These are phyloP conservation scores for Cucurbita maxima DNA, from an alignment of 306 rosid genomes.

Conservation along the genomic window DNA sequence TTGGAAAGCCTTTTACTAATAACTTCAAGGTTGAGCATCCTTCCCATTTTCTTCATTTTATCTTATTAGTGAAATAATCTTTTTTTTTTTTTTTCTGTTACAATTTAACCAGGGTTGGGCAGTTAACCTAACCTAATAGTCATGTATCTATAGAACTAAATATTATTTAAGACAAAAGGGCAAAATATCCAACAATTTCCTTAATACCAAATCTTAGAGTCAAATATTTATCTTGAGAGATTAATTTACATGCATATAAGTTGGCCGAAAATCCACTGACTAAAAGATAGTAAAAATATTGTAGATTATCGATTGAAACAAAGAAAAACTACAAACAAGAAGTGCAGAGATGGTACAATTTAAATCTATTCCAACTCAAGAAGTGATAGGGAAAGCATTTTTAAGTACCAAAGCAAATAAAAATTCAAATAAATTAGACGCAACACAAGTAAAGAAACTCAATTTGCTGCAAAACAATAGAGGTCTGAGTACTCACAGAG, in stretches of 20 bases:
- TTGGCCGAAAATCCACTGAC: not conserved
- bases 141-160: too few species aligned
- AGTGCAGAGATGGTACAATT: not conserved
- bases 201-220: too few species aligned
- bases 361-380: not conserved
- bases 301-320: not conserved
- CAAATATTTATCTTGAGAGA: too few species aligned
- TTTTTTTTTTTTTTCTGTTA: too few species aligned
- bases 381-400: not conserved
- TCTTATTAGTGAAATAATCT: too few species aligned
- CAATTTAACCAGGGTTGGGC: too few species aligned
- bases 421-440: not conserved
- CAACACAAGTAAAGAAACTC: not conserved
- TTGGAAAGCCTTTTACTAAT: too few species aligned
- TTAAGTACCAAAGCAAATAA: not conserved
- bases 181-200: too few species aligned
- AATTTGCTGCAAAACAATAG: not conserved
- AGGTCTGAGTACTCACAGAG: slow-evolving; percentile 54
- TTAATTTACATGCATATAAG: not conserved
- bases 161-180: too few species aligned
- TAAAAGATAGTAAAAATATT: not conserved
- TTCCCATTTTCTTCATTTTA: too few species aligned
- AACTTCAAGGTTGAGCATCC: too few species aligned
- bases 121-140: too few species aligned
- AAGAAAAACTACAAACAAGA: not conserved